These are phyloP conservation scores for Komagataella pastoris DNA, from an alignment of 805 yeast genomes.

Conservation along the genomic window DNA sequence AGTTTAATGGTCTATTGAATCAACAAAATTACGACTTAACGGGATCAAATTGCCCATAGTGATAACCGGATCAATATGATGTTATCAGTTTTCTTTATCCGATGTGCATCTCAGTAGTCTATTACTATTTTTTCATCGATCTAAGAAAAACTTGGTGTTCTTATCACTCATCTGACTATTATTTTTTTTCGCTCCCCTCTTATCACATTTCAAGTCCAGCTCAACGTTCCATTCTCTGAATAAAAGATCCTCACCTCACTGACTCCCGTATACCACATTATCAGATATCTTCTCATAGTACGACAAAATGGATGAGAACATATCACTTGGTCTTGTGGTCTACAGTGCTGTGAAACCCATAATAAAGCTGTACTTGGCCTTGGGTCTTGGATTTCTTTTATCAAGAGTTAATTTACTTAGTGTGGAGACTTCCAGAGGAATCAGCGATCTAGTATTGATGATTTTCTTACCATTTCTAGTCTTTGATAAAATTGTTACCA, in stretches of 20 bases:
- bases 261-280: too few species aligned
- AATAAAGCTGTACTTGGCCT: conserved; percentile 59
- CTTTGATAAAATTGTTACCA: conserved; percentile 47
- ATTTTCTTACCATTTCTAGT: conserved; percentile 56
- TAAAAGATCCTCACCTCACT: too few species aligned
- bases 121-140: background rate
- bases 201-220: background rate
- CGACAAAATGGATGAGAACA: background rate
- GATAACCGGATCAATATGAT: too few species aligned
- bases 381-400: conserved; percentile 49
- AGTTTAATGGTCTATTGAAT: background rate
- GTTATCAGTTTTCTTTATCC: background rate
- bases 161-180: background rate
- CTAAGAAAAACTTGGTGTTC: background rate
- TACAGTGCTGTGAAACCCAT: conserved; percentile 64
- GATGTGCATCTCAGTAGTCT: background rate
- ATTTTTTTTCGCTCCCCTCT: background rate
- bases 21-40: too few species aligned
- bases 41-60: too few species aligned
- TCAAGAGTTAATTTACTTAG: conserved; percentile 46
- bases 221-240: background rate
- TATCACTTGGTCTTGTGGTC: conserved; percentile 16
- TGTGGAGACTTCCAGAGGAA: conserved; percentile 47
- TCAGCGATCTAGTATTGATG: conserved; percentile 50
- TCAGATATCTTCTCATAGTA: background rate